Conservation (phyloP, 257 asterid genomes). For the Capsicum pubescens region DNA sequence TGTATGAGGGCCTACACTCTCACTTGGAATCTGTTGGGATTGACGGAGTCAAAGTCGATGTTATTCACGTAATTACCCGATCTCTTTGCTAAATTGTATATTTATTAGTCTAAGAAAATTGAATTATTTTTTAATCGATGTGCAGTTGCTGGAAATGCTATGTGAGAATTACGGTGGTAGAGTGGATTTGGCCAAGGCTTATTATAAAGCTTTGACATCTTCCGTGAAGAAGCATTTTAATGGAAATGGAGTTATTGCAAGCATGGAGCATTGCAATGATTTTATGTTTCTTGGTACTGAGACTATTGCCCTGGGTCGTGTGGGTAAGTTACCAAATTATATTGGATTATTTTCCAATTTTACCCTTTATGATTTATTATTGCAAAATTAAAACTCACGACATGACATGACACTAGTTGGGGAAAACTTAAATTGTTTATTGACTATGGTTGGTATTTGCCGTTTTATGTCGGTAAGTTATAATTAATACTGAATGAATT, state of each 20-base stretch:
- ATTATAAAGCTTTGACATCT: constrained; percentile 67
- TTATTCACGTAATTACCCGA: constrained; percentile 65
- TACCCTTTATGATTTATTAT: not conserved
- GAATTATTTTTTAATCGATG: not conserved
- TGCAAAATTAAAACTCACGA: not conserved
- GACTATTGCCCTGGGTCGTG: constrained; percentile 87
- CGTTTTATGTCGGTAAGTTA: not conserved
- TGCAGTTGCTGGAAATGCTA: constrained; percentile 80
- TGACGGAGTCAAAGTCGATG: constrained; percentile 95
- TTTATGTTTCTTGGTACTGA: constrained; percentile 94
- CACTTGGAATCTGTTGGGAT: constrained; percentile 86
- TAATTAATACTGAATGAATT: not conserved
- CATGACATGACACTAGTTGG: not conserved
- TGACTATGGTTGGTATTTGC: not conserved
- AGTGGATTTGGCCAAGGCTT: constrained; percentile 86
- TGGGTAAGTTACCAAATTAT: constrained; percentile 50
- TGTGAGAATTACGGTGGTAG: constrained; percentile 91
- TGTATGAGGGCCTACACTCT: constrained; percentile 87
- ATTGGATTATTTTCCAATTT: too few relatives aligned
- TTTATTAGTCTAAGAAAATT: not conserved
- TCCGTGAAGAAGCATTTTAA: constrained; percentile 84
- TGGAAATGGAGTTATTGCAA: constrained; percentile 94
- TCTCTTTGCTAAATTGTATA: not conserved
- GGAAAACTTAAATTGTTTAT: not conserved
- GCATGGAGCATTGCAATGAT: constrained; percentile 98